Conservation (phyloP, 2,329 filamentous ascomycete species). For the Tolypocladium paradoxum region DNA sequence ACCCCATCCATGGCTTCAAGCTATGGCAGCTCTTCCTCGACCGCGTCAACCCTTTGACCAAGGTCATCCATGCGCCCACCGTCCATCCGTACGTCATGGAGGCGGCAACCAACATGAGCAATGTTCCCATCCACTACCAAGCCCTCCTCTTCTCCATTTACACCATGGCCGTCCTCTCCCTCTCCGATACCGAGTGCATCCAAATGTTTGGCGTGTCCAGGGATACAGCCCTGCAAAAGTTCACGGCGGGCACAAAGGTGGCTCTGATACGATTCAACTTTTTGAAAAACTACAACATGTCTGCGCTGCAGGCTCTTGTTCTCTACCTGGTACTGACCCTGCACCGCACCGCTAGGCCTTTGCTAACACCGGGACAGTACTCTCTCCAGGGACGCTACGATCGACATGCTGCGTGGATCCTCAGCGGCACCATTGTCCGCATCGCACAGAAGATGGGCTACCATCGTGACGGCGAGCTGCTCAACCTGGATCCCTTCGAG, state of each 20-base stretch:
- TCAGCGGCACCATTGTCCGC: constrained; percentile 50
- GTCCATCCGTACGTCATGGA: constrained; percentile 56
- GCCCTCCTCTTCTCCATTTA: constrained; percentile 58
- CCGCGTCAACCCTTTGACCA: constrained; percentile 64
- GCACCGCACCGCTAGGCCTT: too few relatives aligned
- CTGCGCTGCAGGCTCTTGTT: constrained; percentile 47
- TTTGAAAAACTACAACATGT: constrained; percentile 45
- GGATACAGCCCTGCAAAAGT: constrained; percentile 38
- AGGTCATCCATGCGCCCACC: constrained; percentile 61
- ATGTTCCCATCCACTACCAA: constrained; percentile 46
- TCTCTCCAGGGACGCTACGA: constrained; percentile 48
- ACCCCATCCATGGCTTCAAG: constrained; percentile 53
- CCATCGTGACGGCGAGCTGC: constrained; percentile 47
- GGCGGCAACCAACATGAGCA: constrained; percentile 44
- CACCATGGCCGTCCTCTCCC: constrained; percentile 44
- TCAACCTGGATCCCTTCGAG: constrained; percentile 50
- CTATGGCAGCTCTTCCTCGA: constrained; percentile 69
- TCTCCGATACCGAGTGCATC: constrained; percentile 44
- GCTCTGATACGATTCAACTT: constrained; percentile 44
- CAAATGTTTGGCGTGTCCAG: constrained; percentile 39
- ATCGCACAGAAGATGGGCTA: constrained; percentile 59
- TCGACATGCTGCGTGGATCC: constrained; percentile 47
- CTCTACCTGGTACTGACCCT: constrained; percentile 39
- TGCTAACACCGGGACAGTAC: constrained; percentile 22
- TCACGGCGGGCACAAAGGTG: constrained; percentile 38